Evolutionary conservation across 768 basidiomycete species (phyloP).

Genomic region (Crassisporium funariophilum): DNA sequence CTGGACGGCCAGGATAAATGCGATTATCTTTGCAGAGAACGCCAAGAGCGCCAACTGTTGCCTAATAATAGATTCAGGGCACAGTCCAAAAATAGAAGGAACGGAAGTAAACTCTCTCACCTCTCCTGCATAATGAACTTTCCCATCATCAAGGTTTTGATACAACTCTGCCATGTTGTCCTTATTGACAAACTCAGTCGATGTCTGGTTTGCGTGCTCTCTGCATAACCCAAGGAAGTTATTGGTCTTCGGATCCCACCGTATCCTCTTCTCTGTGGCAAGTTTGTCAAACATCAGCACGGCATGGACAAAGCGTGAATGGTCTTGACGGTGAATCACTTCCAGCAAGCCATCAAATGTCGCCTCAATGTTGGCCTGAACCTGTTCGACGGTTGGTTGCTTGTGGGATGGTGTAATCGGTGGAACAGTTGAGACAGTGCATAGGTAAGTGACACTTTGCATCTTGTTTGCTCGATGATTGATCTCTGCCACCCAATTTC

Average conservation of each 20-base stretch:
- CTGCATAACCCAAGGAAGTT: constrained; percentile 29
- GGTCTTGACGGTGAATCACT: neutral
- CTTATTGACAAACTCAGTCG: constrained; percentile 21
- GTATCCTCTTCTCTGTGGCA: constrained; percentile 23
- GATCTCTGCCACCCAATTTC: constrained; percentile 25
- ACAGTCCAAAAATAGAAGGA: neutral
- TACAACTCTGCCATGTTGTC: constrained; percentile 27
- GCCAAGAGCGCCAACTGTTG: constrained; percentile 29
- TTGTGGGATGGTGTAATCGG: constrained; percentile 13
- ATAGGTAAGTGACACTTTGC: constrained; percentile 18
- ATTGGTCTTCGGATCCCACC: constrained; percentile 27
- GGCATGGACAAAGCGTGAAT: constrained; percentile 11
- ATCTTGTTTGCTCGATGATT: constrained; percentile 20
- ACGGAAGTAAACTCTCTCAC: constrained; percentile 16
- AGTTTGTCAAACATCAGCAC: constrained; percentile 34
- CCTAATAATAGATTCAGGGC: constrained; percentile 23
- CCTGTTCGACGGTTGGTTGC: constrained; percentile 1
- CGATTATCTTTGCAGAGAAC: constrained; percentile 24
- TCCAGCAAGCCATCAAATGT: constrained; percentile 2
- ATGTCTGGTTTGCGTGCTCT: constrained; percentile 21
- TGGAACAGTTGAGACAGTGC: constrained; percentile 14
- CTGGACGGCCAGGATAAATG: constrained; percentile 25
- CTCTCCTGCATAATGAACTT: constrained; percentile 26
- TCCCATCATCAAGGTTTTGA: constrained; percentile 11
- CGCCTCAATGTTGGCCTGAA: constrained; percentile 3